These are phyloP conservation scores for Erythrophleum fordii DNA, from an alignment of 306 rosid genomes.

Conservation along the genomic window DNA sequence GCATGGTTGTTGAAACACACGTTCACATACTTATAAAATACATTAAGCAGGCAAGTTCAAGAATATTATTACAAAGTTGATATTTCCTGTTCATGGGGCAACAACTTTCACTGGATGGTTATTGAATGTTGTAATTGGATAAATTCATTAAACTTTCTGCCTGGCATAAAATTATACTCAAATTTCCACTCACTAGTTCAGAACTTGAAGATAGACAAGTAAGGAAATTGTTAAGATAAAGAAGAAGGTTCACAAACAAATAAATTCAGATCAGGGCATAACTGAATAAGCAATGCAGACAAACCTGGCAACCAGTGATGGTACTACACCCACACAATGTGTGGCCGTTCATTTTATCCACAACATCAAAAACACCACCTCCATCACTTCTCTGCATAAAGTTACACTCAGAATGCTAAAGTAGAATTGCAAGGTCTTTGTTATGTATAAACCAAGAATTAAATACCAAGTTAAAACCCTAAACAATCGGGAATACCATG, in stretches of 20 bases:
- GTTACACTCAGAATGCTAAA: constrained; percentile 40
- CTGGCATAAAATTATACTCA: constrained; percentile 5
- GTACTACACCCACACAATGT: constrained; percentile 83
- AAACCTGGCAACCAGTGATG: constrained; percentile 86
- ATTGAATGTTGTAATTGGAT: constrained; percentile 8
- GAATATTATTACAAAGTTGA: constrained; percentile 5
- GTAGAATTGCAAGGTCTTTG: constrained; percentile 20
- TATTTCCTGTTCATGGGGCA: constrained; percentile 6
- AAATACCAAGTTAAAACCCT: constrained; percentile 5
- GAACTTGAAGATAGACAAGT: constrained; percentile 11
- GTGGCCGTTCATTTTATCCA: constrained; percentile 83
- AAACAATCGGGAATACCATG: constrained; percentile 65
- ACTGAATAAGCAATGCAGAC: constrained; percentile 40
- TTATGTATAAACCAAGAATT: not conserved
- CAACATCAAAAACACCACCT: constrained; percentile 83
- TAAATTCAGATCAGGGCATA: constrained; percentile 3
- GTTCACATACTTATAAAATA: not conserved
- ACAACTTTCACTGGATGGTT: not conserved
- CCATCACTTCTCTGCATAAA: constrained; percentile 94
- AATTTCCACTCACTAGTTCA: not conserved
- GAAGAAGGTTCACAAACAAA: constrained; percentile 31
- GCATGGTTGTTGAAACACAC: not conserved
- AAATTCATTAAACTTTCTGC: not conserved
- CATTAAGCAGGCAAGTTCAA: not conserved
- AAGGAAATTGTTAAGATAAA: constrained; percentile 9